phyloP scores from a whole-genome alignment of 768 basidiomycete species.

The Suillus bovinus region DNA sequence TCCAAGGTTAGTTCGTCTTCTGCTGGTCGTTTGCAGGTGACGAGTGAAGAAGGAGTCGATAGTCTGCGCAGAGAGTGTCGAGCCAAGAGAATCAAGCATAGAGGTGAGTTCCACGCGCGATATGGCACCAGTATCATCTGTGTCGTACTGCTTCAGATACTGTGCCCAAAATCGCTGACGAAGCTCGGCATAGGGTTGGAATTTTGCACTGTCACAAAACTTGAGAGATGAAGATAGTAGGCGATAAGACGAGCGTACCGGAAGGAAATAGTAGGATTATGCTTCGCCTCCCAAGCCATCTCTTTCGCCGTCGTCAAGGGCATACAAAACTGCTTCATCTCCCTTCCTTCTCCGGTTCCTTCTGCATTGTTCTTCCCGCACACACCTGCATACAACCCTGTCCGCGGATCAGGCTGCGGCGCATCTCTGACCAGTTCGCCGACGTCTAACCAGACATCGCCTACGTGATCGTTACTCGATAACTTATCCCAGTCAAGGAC shows the following conservation, averaged over 20 bases:
- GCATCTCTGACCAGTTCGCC: constrained; percentile 66
- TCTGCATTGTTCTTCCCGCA: constrained; percentile 38
- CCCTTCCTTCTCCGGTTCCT: constrained; percentile 33
- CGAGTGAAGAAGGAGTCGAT: constrained; percentile 81
- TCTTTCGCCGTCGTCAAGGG: constrained; percentile 62
- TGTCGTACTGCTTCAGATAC: constrained; percentile 88
- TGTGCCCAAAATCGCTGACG: constrained; percentile 90
- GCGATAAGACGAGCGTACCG: constrained; percentile 42
- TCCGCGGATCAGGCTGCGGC: constrained; percentile 60
- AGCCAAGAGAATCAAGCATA: constrained; percentile 96
- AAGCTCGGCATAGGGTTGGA: constrained; percentile 91
- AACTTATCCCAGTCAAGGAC: constrained; percentile 98
- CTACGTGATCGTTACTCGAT: constrained; percentile 85
- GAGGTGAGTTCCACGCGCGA: constrained; percentile 88
- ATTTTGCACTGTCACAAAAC: constrained; percentile 67
- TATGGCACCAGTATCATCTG: constrained; percentile 72
- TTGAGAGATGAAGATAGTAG: constrained; percentile 1
- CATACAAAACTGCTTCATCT: constrained; percentile 75
- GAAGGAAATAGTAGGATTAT: constrained; percentile 68
- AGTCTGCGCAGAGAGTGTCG: constrained; percentile 80
- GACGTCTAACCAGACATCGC: constrained; percentile 73
- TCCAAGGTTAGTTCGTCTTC: constrained; percentile 75
- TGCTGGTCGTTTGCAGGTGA: constrained; percentile 59
- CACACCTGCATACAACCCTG: constrained; percentile 43
- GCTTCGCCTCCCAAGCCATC: constrained; percentile 68